Evolutionary conservation across 129 eudicot species (phyloP), one percentile per base, ranked within the genome.

Genomic region (Arctium minus): DNA sequence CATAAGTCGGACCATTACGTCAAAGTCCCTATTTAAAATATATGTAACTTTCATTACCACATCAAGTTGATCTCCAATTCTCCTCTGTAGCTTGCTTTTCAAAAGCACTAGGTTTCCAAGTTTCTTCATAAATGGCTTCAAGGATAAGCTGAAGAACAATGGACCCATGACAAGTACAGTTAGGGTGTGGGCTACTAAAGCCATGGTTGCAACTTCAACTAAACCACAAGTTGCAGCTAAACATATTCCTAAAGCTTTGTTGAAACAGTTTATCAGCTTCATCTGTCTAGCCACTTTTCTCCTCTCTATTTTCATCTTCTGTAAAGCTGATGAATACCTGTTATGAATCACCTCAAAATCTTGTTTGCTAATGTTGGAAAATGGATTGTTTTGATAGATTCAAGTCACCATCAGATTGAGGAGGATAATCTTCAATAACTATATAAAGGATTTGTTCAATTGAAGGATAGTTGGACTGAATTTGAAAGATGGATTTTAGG

Each of bases 21-120:
- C 95, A 38, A 91, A 87, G 32, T 89, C 95, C 80, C 87, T 72
- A 42, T 86, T 83, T 81, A 91, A 32, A 3, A 91, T 89, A 72
- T 91, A 91, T 0, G 92, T 83, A 8, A 92, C 92, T 76, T 91
- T 91, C 10, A 92, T 86, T 8, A 91, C 91, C 30, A 81, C 95
- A 40, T 91, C 95, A 27, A 91, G 91, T 37, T 91, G 95, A 30
- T 87, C 89, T 10, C 81, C 86, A 70, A 85, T 77, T 83, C 79
- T 87, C 37, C 86, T 87, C 8, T 88, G 33, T 38, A 87, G 48
- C 32, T 85, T 82, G 73, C 81, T 77, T 53, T 76, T 85, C 31
- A 86, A 8, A 76, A 86, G 79, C 70, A 31, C 35, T n/a, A 88
- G 12, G 64, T 79, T 69, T 62, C 56, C 60, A 12, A 87, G 22